Conservation (phyloP, 192 early-diverging fungal species). For the Coemansia sp. region DNA sequence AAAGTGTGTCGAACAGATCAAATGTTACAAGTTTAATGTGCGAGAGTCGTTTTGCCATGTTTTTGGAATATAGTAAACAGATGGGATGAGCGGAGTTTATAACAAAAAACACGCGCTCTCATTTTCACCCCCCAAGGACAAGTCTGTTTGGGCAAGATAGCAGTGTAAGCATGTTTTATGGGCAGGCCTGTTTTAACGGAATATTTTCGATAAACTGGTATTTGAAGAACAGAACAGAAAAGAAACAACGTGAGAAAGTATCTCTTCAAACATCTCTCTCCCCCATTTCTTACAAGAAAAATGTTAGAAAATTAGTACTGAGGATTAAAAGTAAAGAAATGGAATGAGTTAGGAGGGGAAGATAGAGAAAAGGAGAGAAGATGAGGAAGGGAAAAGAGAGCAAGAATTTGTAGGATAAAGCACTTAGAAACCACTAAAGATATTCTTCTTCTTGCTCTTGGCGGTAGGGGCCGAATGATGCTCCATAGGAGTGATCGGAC, state of each 20-base stretch:
- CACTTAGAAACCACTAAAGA: constrained; percentile 54
- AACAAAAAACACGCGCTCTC: too few relatives aligned
- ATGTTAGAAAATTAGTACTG: too few relatives aligned
- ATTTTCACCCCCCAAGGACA: too few relatives aligned
- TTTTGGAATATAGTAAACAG: too few relatives aligned
- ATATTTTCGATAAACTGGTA: background rate
- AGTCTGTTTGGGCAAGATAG: too few relatives aligned
- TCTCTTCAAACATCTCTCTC: too few relatives aligned
- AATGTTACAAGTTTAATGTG: constrained; percentile 62
- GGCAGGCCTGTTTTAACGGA: background rate
- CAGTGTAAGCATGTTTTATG: too few relatives aligned
- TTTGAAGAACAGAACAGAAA: constrained; percentile 11
- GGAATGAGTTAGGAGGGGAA: background rate
- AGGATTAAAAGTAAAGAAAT: too few relatives aligned
- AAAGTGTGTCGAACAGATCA: constrained; percentile 64
- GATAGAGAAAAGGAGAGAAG: background rate
- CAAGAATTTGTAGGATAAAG: background rate
- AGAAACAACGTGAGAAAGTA: constrained; percentile 8
- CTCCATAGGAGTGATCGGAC: constrained; percentile 52
- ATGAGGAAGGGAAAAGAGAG: constrained; percentile 5
- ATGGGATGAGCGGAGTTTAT: too few relatives aligned
- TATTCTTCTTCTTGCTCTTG: constrained; percentile 57
- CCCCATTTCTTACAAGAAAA: background rate
- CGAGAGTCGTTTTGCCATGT: constrained; percentile 16
- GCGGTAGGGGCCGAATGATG: constrained; percentile 38